Evolutionary conservation across 768 basidiomycete genomes (phyloP).

Genomic region (Mycena amicta): DNA sequence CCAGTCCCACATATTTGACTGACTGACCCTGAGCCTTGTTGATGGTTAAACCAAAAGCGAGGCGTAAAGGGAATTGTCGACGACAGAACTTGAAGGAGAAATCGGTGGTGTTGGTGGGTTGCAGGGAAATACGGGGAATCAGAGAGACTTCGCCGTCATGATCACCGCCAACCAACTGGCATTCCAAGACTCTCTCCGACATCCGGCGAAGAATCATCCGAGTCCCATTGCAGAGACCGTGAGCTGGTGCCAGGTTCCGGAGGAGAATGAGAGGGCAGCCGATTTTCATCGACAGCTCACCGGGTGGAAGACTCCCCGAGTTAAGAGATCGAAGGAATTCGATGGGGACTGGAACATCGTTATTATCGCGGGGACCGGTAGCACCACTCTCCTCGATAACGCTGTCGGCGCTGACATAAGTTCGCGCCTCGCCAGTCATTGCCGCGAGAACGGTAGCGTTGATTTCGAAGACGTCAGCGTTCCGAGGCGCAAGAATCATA

Average conservation of each 20-base stretch:
- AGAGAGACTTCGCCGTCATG: constrained; percentile 37
- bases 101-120: constrained; percentile 27
- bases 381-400: too few relatives aligned
- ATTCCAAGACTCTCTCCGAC: constrained; percentile 36
- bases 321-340: too few relatives aligned
- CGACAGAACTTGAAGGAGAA: constrained; percentile 34
- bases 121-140: constrained; percentile 42
- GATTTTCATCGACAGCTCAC: constrained; percentile 29
- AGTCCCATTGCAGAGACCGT: constrained; percentile 35
- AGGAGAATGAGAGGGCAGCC: constrained; percentile 37
- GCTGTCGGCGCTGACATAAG: too few relatives aligned
- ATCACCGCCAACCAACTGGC: constrained; percentile 34
- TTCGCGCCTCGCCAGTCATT: too few relatives aligned
- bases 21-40: constrained; percentile 45
- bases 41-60: constrained; percentile 51
- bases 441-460: too few relatives aligned
- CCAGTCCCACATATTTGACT: not conserved
- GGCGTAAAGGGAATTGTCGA: constrained; percentile 44
- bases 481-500: too few relatives aligned
- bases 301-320: too few relatives aligned
- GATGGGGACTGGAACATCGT: too few relatives aligned
- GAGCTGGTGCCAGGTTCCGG: constrained; percentile 29
- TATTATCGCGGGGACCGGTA: too few relatives aligned
- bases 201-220: constrained; percentile 30
- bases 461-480: too few relatives aligned